Evolutionary conservation across 371 early-diverging fungal genomes (phyloP), one percentile per base, ranked within the genome.

Genomic region (Rhizopus delemar): DNA sequence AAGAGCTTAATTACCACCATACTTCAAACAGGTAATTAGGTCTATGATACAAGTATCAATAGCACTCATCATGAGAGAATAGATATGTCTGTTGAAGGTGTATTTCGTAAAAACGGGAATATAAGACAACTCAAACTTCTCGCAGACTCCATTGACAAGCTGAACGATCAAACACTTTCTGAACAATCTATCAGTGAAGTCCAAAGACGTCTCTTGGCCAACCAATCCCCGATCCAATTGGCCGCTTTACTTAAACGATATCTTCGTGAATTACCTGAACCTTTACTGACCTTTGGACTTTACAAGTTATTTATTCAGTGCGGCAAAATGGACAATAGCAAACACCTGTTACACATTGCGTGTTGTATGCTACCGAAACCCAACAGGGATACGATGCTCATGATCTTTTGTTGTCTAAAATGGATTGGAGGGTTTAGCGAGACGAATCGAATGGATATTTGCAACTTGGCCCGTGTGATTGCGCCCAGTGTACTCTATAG

Each of bases 41-140:
- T 15, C 45, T 41, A 15, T 22, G 3, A 48, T 5, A 48, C 16
- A 48, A 29, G 2, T 8, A 28, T 8, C 5, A 7, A 12, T 22
- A 22, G 22, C 2, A 29, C 48, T 12, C 5, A 11, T 16, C 36
- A 43, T 2, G 28, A 35, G 22, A 33, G 41, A 29, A 56, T 66
- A 90, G 93, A 96, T 63, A 80, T 98, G 83, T 79, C 88, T 1
- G 82, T 87, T 16, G 97, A 97, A 71, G 98, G 98, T 1, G 89
- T 97, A 4, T 98, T 98, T 81, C 88, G 98, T 57, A 97, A 96
- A 72, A 98, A 95, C 72, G 98, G 98, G 9, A 97, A 98, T 67
- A 94, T 98, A 63, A 78, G 93, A 48, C 76, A 92, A 41, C 78
- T 97, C 29, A 92, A 90, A 43, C 85, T 87, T 33, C 63, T 94